Evolutionary conservation across 176 grass and related monocot genomes (phyloP), one percentile per base, ranked within the genome.

Genomic region (Chrysopogon serrulatus): DNA sequence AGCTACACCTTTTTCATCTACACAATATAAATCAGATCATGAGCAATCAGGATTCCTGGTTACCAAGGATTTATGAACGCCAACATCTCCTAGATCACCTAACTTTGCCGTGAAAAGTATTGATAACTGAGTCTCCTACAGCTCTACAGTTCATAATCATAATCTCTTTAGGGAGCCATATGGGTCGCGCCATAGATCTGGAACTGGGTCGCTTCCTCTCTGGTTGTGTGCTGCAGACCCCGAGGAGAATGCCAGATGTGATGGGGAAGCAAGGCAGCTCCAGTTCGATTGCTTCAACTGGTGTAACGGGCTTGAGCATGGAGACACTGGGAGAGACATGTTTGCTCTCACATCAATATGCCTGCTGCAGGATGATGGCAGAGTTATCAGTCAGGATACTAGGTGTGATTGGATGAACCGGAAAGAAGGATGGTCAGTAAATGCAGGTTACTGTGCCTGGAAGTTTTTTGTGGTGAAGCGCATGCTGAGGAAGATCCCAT

Each of bases 261-360:
- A 87, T 34, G 96, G 96, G 35, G 91, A 98, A 80, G 96, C 91
- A 76, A 94, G 59, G 77, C 89, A 93, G 79, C 93, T 98, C 88
- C 93, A 80, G 56, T 93, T 95, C 23, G 89, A 85, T 68, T 90
- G 89, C 61, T 86, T 93, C 10, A 88, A 87, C 59, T 92, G 91
- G 47, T 83, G 82, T 51, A 90, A 15, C 16, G 96, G 93, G 85
- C 96, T 94, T 36, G 96, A 93, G 65, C 89, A 88, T 24, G 96
- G 96, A 3, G 96, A 95, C 47, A 98, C 91, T 1, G 96, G 96
- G 59, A 98, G 71, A 77, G 93, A 98, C 87, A 93, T 68, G 71
- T 94, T 95, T 85, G 85, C 45, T 91, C 92, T 90, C 87, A 80
- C 41, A 63, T 76, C 84, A 71, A 80, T 62, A 41, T 76, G 71